Base-by-base conservation (phyloP, 805 yeast genomes). In the Kazachstania africana region DNA sequence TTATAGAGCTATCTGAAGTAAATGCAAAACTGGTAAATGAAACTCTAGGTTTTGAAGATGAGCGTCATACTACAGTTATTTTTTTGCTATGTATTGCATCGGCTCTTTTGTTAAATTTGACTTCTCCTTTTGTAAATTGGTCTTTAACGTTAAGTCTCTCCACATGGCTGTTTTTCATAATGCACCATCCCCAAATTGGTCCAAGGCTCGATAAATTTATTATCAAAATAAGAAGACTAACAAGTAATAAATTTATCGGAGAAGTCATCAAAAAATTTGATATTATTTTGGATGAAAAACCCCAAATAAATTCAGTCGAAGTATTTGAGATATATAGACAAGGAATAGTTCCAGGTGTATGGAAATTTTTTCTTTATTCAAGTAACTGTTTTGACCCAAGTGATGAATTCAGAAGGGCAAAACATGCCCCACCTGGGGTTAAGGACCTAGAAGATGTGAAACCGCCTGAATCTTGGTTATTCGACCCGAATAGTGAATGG, bases 391-490 rank as follows among this genome's bases (percentile, higher is more conserved):
- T 78, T 52, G 76, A 71, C 35, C 48, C 52, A 13, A 53, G 55
- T 16, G 74, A 75, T 39, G 48, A 59, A 4, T 53, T 41, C 14
- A 56, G 80, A 24, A 47, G 56, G 24, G 58, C 68, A 12, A 66
- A 65, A 31, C 69, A 66, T 35, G 63, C 70, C 8, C 95, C 95
- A 1, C 65, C 66, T 2, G 94, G 94, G 0, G 72, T 72, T 0
- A 51, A 59, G 13, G 56, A 57, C 21, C 47, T 85, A 14, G 57
- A 62, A 2, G 72, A 73, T 15, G 70, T 85, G 1, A 42, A 48
- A 17, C 76, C 93, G 1, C 95, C 95, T 1, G 45, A 45, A 8
- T 75, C 74, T 10, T 85, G 95, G 95, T 62, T 64, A 36, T 85
- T 74, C 50, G 76, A 71, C 36, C 56, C 57, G 17, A 69, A 66